phyloP scores from a whole-genome alignment of 257 asterid genomes.

The Voacanga thouarsii region DNA sequence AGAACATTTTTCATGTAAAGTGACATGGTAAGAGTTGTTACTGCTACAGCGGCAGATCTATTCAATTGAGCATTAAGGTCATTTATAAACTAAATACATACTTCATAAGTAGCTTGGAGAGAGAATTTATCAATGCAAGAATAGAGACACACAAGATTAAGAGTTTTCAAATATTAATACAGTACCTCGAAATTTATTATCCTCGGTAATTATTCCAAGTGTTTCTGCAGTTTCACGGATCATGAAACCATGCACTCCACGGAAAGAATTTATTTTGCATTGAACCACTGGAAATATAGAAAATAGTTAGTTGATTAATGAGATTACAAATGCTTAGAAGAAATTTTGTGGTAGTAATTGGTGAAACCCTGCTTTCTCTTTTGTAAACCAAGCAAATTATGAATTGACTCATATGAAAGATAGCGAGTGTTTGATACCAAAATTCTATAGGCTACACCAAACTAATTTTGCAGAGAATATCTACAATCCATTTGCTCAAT shows the following conservation, averaged over 20 bases:
- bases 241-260: conserved; percentile 75
- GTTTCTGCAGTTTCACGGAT: conserved; percentile 84
- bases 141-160: background rate
- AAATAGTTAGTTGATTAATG: background rate
- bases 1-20: background rate
- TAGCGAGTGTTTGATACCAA: background rate
- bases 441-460: background rate
- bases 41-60: background rate
- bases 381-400: background rate
- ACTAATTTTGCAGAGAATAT: background rate
- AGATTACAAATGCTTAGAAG: background rate
- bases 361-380: background rate
- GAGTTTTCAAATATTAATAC: background rate
- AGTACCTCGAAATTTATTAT: conserved; percentile 76
- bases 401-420: background rate
- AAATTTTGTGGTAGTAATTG: background rate
- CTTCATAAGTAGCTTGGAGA: background rate
- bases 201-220: conserved; percentile 75
- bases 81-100: background rate
- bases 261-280: conserved; percentile 47
- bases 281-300: conserved; percentile 53
- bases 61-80: background rate
- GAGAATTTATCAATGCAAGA: background rate
- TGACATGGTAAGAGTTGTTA: background rate
- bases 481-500: background rate